These are phyloP conservation scores for Aspergillus sp. DNA, from an alignment of 2,329 filamentous ascomycete species.

Conservation along the genomic window DNA sequence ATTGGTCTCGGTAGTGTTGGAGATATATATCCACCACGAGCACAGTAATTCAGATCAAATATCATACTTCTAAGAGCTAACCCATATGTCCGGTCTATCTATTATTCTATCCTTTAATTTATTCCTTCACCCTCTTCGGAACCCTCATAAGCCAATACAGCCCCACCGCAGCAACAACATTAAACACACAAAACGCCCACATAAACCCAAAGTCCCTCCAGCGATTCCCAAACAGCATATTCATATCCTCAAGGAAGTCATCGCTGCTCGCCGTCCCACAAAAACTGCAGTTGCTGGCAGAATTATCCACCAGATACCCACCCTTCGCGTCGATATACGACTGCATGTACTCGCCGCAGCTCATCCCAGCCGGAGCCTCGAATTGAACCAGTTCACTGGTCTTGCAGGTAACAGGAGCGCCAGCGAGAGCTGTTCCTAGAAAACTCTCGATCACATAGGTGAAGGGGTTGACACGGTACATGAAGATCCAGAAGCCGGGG, in stretches of 20 bases:
- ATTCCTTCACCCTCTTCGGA: constrained; percentile 28
- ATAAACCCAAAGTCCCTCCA: constrained; percentile 72
- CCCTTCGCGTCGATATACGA: too few relatives aligned
- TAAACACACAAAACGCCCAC: constrained; percentile 66
- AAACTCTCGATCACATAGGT: constrained; percentile 58
- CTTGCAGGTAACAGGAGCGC: constrained; percentile 30
- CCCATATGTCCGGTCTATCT: too few relatives aligned
- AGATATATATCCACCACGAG: too few relatives aligned
- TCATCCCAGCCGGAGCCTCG: constrained; percentile 46
- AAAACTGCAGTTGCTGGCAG: constrained; percentile 45
- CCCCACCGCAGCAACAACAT: constrained; percentile 57
- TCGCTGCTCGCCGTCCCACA: constrained; percentile 49
- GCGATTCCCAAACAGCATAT: constrained; percentile 45
- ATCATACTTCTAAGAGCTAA: too few relatives aligned
- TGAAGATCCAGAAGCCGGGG: constrained; percentile 75
- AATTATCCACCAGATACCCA: too few relatives aligned
- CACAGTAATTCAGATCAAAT: too few relatives aligned
- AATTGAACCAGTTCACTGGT: constrained; percentile 32
- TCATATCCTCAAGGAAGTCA: constrained; percentile 45
- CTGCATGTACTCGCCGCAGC: too few relatives aligned
- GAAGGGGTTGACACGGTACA: constrained; percentile 69
- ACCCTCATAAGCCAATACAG: constrained; percentile 66
- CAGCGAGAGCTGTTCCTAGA: constrained; percentile 38
- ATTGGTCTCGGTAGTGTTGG: too few relatives aligned
- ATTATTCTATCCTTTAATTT: too few relatives aligned